These are phyloP conservation scores for Endoconidiophora laricicola DNA, from an alignment of 2,329 filamentous ascomycete species.

Conservation along the genomic window DNA sequence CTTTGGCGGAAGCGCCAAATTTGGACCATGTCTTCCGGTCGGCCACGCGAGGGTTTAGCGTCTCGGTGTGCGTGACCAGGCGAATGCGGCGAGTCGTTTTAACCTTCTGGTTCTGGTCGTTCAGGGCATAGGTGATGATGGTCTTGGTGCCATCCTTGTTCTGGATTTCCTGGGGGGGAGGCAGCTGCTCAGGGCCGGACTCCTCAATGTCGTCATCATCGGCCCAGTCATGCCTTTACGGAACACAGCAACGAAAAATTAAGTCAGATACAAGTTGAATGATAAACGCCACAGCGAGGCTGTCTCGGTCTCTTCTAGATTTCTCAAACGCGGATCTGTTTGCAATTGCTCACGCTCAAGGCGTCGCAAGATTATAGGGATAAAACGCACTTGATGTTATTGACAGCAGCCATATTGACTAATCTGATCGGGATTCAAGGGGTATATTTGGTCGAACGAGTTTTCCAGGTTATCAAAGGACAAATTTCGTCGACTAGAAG, in stretches of 20 bases:
- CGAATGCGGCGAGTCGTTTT: slow-evolving; percentile 95
- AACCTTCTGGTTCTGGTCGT: slow-evolving; percentile 88
- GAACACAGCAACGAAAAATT: background rate
- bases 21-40: slow-evolving; percentile 88
- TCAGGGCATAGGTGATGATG: slow-evolving; percentile 73
- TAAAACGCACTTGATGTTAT: slow-evolving; percentile 5
- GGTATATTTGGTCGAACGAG: no score
- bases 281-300: background rate
- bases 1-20: slow-evolving; percentile 80
- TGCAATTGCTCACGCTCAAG: no score
- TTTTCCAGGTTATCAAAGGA: no score
- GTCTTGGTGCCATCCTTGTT: slow-evolving; percentile 99
- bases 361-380: background rate
- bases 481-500: no score
- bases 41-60: slow-evolving; percentile 90
- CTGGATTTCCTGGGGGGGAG: slow-evolving; percentile 70
- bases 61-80: slow-evolving; percentile 76
- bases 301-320: background rate
- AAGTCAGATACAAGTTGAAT: background rate
- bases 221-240: slow-evolving; percentile 61
- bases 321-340: no score
- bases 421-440: background rate
- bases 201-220: slow-evolving; percentile 86
- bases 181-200: slow-evolving; percentile 45
- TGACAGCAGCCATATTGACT: slow-evolving; percentile 6